phyloP scores from a whole-genome alignment of 2,329 filamentous ascomycete species.

The Colletotrichum kahawae region DNA sequence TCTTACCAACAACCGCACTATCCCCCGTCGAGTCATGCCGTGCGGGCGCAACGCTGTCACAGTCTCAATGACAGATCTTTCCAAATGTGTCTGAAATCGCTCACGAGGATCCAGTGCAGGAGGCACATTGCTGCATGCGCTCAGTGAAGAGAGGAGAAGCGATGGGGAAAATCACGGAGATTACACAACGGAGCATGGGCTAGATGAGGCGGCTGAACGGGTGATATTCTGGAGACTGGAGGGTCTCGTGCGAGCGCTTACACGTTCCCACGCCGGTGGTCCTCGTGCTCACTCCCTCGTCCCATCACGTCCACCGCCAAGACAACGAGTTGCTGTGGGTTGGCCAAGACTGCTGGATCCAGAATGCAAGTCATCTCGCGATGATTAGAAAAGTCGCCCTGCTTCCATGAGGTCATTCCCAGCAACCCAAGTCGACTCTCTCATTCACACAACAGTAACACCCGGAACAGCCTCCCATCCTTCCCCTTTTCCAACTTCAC shows the following conservation, averaged over 20 bases:
- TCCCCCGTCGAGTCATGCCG: not conserved
- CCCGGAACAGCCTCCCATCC: not conserved
- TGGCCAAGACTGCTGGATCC: not conserved
- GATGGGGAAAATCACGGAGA: not conserved
- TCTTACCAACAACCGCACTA: not conserved
- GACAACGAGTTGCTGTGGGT: not conserved
- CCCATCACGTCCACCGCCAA: not conserved
- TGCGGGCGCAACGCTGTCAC: not conserved
- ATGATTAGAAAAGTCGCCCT: not conserved
- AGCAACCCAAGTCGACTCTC: not conserved
- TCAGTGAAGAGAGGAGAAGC: not conserved
- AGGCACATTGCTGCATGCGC: not conserved
- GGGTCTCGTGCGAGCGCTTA: not conserved
- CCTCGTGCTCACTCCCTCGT: not conserved
- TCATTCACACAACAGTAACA: not conserved
- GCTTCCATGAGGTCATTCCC: not conserved
- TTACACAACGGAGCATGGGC: not conserved
- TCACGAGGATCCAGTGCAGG: not conserved
- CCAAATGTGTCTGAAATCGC: not conserved
- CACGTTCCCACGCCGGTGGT: not conserved
- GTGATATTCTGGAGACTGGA: not conserved
- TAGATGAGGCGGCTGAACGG: not conserved
- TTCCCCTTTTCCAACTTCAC: not conserved
- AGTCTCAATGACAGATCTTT: not conserved
- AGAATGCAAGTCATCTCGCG: not conserved